Conservation (phyloP, 2,329 filamentous ascomycete genomes). For the Saccharata proteae region DNA sequence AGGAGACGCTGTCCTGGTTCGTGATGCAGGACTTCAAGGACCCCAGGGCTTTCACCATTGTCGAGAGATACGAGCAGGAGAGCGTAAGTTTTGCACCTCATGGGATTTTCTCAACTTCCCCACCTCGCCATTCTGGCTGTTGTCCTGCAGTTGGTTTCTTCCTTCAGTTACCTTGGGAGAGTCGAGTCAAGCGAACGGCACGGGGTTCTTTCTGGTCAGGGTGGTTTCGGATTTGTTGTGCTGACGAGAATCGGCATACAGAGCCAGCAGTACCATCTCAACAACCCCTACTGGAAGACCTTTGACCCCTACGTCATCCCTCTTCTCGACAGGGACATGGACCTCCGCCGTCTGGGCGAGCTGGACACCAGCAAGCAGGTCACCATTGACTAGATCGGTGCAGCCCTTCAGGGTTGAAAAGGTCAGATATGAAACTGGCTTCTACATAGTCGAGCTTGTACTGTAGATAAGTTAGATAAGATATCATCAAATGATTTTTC, state of each 20-base stretch:
- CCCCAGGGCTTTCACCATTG: constrained; percentile 58
- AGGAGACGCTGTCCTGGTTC: constrained; percentile 58
- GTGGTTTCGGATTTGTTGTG: too few relatives aligned
- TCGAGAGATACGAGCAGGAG: constrained; percentile 61
- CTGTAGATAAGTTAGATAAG: too few relatives aligned
- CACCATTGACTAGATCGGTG: constrained; percentile 5
- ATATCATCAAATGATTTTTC: too few relatives aligned
- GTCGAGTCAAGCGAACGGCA: too few relatives aligned
- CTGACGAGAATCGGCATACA: too few relatives aligned
- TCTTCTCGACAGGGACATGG: constrained; percentile 56
- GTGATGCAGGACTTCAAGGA: constrained; percentile 66
- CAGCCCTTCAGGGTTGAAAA: too few relatives aligned
- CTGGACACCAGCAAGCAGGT: constrained; percentile 38
- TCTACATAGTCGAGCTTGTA: too few relatives aligned
- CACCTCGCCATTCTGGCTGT: too few relatives aligned
- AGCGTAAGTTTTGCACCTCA: constrained; percentile 31
- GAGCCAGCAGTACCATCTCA: constrained; percentile 33
- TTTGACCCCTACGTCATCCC: constrained; percentile 65
- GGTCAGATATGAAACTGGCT: too few relatives aligned
- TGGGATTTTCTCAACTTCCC: too few relatives aligned
- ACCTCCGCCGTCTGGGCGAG: constrained; percentile 56
- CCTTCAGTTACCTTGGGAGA: too few relatives aligned
- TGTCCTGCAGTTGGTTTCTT: not conserved
- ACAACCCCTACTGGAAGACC: constrained; percentile 63
- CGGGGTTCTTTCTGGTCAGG: too few relatives aligned